These are phyloP conservation scores for Vanderwaltozyma polyspora DNA, from an alignment of 805 yeast genomes.

Conservation along the genomic window DNA sequence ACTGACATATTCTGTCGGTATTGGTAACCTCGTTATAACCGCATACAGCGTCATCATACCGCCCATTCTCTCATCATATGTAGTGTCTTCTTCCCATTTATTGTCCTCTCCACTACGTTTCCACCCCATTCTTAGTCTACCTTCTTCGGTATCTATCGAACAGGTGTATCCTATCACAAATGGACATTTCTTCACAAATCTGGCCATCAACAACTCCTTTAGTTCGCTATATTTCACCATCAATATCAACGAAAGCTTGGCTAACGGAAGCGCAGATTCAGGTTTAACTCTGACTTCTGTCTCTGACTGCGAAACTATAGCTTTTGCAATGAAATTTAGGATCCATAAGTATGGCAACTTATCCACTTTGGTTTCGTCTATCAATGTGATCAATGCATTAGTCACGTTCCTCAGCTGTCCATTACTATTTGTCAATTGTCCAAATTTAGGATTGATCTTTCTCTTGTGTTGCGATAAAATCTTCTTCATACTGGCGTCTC, in stretches of 20 bases:
- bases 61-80: conserved; percentile 74
- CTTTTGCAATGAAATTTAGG: conserved; percentile 73
- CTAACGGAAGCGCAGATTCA: conserved; percentile 69
- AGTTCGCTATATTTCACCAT: conserved; percentile 37
- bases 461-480: conserved; percentile 52
- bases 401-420: conserved; percentile 45
- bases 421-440: conserved; percentile 72
- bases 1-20: conserved; percentile 24
- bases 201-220: conserved; percentile 41
- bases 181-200: conserved; percentile 89
- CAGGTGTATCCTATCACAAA: conserved; percentile 74
- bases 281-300: conserved; percentile 78
- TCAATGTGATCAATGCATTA: conserved; percentile 37
- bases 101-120: conserved; percentile 36
- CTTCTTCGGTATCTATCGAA: conserved; percentile 66
- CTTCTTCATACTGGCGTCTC: conserved; percentile 41
- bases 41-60: conserved; percentile 80
- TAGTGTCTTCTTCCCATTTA: conserved; percentile 44
- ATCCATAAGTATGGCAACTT: conserved; percentile 59
- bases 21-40: conserved; percentile 48
- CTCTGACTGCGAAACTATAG: conserved; percentile 83
- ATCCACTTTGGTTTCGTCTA: conserved; percentile 37
- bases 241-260: conserved; percentile 46
- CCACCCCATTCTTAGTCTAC: conserved; percentile 83
- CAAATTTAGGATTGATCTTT: conserved; percentile 77